Base-by-base conservation (phyloP, 192 early-diverging fungal genomes). In the Rhizophagus prolifer region DNA sequence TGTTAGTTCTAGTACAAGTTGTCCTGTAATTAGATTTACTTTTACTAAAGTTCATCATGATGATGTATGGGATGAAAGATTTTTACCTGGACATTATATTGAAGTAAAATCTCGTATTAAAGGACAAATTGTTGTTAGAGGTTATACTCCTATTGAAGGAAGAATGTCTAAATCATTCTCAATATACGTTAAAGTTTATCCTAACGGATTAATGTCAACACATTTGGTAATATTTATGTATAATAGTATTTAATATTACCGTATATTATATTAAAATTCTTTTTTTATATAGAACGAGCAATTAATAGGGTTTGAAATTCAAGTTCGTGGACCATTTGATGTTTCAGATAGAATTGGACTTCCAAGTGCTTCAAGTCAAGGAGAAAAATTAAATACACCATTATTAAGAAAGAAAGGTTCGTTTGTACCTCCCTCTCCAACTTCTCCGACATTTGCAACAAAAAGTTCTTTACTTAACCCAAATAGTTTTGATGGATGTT, bases 101-200 rank as follows among this genome's bases (percentile, higher is more conserved):
- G 75, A 77, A 25, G 34, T 77, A n/a, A 65, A 77, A 65, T 66
- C 58, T 30, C 28, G 64, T 16, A 46, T 77, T 58, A 58, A 77
- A 36, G 75, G 65, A 5, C 75, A 77, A 36, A 44, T 69, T 14
- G 50, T 77, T 19, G 36, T 68, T 12, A 66, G 75, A 25, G 44
- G 65, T 34, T 77, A 77, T 58, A 77, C 75, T 3, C 75, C 75
- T 4, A 69, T 77, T 23, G 65, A 77, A 44, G 75, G 75, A 5
- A 66, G 25, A 10, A 50, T 77, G 38, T 30, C 36, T 0, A 68
- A 77, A n/a, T 38, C 44, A 12, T 77, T 77, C 34, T 46, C 65
- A 12, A 77, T 77, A 28, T 68, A 58, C 58, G 75, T 77, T 36
- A 77, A 77, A 46, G 68, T 77, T 58, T 77, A 77, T 69, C 46